Base-by-base conservation (phyloP, 140 eudicot genomes). In the Oenanthe javanica region DNA sequence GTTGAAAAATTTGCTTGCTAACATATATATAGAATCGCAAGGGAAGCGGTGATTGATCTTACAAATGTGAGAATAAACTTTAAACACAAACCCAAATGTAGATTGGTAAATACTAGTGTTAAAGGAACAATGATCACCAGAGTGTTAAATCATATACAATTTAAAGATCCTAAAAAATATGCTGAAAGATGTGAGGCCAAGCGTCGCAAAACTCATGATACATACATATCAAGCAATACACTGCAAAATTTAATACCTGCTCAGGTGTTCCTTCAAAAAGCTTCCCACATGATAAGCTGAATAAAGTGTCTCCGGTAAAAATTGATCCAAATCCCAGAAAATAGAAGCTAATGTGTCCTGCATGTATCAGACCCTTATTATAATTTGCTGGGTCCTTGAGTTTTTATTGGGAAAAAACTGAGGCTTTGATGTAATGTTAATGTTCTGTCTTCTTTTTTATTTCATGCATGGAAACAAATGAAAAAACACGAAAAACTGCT, bases 241-340 rank as follows among this genome's bases (percentile, higher is more conserved):
- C 49, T 50, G 52, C 40, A 49, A 80, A 51, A 84, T 43, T n/a
- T 23, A 45, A 72, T 81, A 93, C 98, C 94, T 94, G 93, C 84
- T 87, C 91, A 52, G 98, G 94, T n/a, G 96, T 90, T 84, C 97
- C 98, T 89, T 94, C 98, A 31, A 94, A 91, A 83, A 94, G 91
- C 84, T 88, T 94, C 83, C 98, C 98, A 81, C 98, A 94, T 80
- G 98, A 91, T 86, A 94, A 90, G 80, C 98, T 91, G 85, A 94
- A 94, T 81, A 94, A 79, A 47, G 98, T 91, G 85, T 90, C 98
- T 81, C 98, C 98, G 0, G 98, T 94, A 72, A 94, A 94, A 84
- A 94, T 83, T 50, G 89, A 88, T 72, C 93, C 86, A 42, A 93
- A 90, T 71, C 96, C 91, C 0, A 96, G 97, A 85, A 94, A 94